Evolutionary conservation across 1,284 basidiomycete genomes (phyloP).

Genomic region (Pseudozyma hubeiensis): DNA sequence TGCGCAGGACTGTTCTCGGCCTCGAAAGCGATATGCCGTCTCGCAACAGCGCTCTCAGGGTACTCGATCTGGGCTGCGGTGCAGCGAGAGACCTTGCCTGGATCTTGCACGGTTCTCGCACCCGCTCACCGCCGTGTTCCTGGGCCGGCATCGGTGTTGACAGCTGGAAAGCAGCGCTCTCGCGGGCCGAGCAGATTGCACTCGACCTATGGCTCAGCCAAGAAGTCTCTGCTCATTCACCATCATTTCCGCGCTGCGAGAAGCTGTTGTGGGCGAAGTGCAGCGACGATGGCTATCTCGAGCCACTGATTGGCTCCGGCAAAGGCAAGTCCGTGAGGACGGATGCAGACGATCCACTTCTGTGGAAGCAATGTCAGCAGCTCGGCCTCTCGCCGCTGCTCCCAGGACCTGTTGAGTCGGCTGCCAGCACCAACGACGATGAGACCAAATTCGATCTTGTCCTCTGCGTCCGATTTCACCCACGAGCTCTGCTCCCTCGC

Average conservation of each 20-base stretch:
- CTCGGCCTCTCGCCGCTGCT: conserved; percentile 20
- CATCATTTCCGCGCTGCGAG: conserved; percentile 9
- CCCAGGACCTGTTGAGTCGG: not conserved
- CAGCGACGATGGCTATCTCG: conserved; percentile 22
- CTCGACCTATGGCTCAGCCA: conserved; percentile 26
- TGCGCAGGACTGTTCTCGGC: conserved; percentile 12
- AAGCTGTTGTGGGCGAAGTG: conserved; percentile 42
- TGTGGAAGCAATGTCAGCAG: conserved; percentile 7
- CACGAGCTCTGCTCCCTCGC: conserved; percentile 24
- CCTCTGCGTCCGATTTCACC: conserved; percentile 41
- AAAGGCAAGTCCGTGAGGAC: conserved; percentile 25
- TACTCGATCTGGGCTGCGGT: conserved; percentile 44
- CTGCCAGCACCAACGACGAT: no score
- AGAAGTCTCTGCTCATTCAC: not conserved
- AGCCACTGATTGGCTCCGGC: conserved; percentile 32
- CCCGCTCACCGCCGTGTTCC: not conserved
- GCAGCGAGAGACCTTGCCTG: conserved; percentile 41
- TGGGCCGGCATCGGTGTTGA: conserved; percentile 45
- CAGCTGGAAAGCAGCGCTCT: conserved; percentile 47
- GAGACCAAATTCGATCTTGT: conserved; percentile 23
- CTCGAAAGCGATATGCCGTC: conserved; percentile 2
- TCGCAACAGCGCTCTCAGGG: not conserved
- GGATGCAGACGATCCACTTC: not conserved
- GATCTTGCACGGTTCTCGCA: conserved; percentile 43
- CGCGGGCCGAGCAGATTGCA: conserved; percentile 28